Base-by-base conservation (phyloP, 2,329 filamentous ascomycete genomes). In the Xylariaceae sp. region DNA sequence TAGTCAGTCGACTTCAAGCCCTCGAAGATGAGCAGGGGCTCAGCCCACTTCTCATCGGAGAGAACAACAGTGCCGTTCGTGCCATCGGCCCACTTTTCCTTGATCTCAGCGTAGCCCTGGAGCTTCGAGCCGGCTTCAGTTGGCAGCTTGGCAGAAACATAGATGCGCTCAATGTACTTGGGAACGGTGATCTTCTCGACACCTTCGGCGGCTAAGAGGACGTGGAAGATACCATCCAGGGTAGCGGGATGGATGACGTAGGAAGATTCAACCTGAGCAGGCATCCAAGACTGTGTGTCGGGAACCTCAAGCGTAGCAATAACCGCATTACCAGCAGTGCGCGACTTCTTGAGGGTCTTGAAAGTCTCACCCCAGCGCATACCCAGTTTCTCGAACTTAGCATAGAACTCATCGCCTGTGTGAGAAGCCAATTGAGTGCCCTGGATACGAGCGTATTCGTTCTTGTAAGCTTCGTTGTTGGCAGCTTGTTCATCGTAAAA, bases 151-250 rank as follows among this genome's bases (percentile, higher is more conserved):
- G 61, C 47, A 26, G 63, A 65, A 43, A 65, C 51, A n/a, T 63
- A 61, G 39, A 65, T 65, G 26, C 62, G 53, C 43, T 65, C 63
- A 19, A 65, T 65, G 42, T 65, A 65, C 49, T 65, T 65, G n/a
- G 63, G 58, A 12, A 63, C 53, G 7, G 58, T 61, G 26, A 64
- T 64, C 50, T 62, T 63, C 40, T 55, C 53, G 18, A 65, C 63
- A n/a, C 59, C 58, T 16, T 65, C 61, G 21, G 61, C 60, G 7
- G 63, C 62, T 47, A 65, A 57, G n/a, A 65, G 53, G 47, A 65
- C 53, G 36, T 65, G 63, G 57, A 65, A 65, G 42, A 64, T 61
- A 52, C 63, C 57, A 22, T 65, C 63, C 8, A 65, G 63, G 6
- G 59, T 60, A 37, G 62, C 59, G 13, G 63, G 63, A 39, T 65